Evolutionary conservation across 768 basidiomycete species (phyloP).

Genomic region (Chalciporus chontae): DNA sequence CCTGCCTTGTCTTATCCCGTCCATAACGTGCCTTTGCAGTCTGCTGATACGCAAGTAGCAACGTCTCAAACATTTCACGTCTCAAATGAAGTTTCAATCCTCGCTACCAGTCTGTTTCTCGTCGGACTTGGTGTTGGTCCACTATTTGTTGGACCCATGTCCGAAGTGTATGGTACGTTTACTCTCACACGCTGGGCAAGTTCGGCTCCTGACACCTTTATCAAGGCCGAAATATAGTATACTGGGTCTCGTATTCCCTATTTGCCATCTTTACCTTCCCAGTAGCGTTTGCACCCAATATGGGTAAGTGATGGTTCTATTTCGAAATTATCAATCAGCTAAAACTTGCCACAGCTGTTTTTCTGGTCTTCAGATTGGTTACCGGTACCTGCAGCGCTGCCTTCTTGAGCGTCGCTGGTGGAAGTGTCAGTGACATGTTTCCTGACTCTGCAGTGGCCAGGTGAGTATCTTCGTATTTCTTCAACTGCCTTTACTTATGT

Average conservation of each 20-base stretch:
- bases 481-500: conserved; percentile 1
- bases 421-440: conserved; percentile 60
- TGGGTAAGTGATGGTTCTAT: conserved; percentile 18
- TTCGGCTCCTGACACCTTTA: too few species aligned
- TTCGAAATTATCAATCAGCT: too few species aligned
- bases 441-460: conserved; percentile 52
- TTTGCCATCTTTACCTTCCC: conserved; percentile 68
- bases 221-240: conserved; percentile 53
- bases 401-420: conserved; percentile 63
- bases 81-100: conserved; percentile 47
- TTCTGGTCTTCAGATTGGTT: conserved; percentile 58
- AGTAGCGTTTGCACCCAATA: conserved; percentile 68
- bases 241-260: conserved; percentile 54
- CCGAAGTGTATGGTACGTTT: conserved; percentile 29
- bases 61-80: conserved; percentile 52
- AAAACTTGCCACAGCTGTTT: conserved; percentile 34
- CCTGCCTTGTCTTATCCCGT: too few species aligned
- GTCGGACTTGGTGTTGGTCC: conserved; percentile 34
- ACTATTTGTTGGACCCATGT: conserved; percentile 39
- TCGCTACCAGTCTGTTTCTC: conserved; percentile 46
- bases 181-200: too few species aligned
- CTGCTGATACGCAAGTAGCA: conserved; percentile 59
- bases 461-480: conserved; percentile 34
- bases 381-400: conserved; percentile 53
- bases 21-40: conserved; percentile 30